These are phyloP conservation scores for Crucihimalaya himalaica DNA, from an alignment of 345 rosid species.

Conservation along the genomic window DNA sequence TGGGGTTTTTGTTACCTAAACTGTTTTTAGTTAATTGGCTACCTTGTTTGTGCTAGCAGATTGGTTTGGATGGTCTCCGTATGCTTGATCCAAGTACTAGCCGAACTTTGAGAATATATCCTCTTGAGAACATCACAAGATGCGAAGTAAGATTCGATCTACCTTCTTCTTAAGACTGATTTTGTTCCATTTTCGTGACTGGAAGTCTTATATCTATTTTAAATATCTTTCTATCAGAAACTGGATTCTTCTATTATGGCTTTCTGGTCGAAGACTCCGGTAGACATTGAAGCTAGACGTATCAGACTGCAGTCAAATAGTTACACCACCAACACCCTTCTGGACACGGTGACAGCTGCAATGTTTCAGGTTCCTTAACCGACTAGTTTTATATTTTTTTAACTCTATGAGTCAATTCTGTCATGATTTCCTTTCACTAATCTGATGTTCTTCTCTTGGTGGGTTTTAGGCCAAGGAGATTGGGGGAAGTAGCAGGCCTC, in stretches of 20 bases:
- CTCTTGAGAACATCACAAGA: constrained; percentile 89
- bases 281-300: constrained; percentile 89
- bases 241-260: constrained; percentile 83
- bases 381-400: neutral
- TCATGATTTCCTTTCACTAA: neutral
- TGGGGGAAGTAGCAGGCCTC: constrained; percentile 73
- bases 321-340: constrained; percentile 84
- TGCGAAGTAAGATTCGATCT: constrained; percentile 68
- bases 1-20: neutral
- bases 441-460: neutral
- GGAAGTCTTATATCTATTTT: constrained; percentile 21
- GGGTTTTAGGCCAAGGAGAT: constrained; percentile 82
- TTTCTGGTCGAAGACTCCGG: constrained; percentile 95
- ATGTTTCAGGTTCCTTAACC: constrained; percentile 75
- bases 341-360: constrained; percentile 95
- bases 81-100: constrained; percentile 94
- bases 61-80: constrained; percentile 95
- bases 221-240: constrained; percentile 46
- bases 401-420: neutral
- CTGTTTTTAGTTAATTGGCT: neutral
- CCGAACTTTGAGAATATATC: constrained; percentile 89
- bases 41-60: constrained; percentile 49
- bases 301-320: constrained; percentile 93
- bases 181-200: neutral
- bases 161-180: neutral